Base-by-base conservation (phyloP, 1,139 yeast genomes). In the Magnusiomyces clavatus region DNA sequence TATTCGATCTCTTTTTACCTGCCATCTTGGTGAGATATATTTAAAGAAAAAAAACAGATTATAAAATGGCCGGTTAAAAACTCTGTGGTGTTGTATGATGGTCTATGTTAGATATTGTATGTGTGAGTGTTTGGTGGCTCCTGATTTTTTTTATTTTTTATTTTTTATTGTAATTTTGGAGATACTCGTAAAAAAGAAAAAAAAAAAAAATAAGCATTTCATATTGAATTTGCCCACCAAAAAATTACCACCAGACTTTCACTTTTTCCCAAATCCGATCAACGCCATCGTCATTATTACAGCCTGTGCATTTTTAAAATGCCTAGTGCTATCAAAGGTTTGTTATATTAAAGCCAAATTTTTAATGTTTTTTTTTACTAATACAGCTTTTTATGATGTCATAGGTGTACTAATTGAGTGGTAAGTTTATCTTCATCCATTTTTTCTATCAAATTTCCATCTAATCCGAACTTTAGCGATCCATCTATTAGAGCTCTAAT, bases 401-500 rank as follows among this genome's bases (percentile, higher is more conserved):
- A 6, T 38, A 55, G 54, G 56, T 31, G 54, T 54, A 17, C 41
- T 66, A 39, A 61, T 66, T 36, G 69, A 66, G 53, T 66, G 69
- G 69, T 65, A 56, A 35, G 62, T 14, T 14, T 39, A 11, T 20
- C 12, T 16, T 16, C 20, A 43, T 10, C 3, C 5, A 38, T 39
- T 20, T 5, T 16, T n/a, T n/a, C n/a, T n/a, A n/a, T 38, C 14
- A 6, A n/a, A 13, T 39, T 16, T 11, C 12, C 12, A 16, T 11
- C 43, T 39, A 16, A 39, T 20, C 19, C 12, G 14, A 19, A 5
- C 20, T 41, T 41, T 42, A 66, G 97, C 67, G 98, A 92, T 66
- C 97, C 98, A 1, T 87, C 97, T 0, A 89, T 92, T 57, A 77
- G 83, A 57, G 96, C 97, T 0, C 73, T 92, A 50, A 86, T 92